Evolutionary conservation across 106 monocot species (phyloP), one percentile per base, ranked within the genome.

Genomic region (Allium sativum): DNA sequence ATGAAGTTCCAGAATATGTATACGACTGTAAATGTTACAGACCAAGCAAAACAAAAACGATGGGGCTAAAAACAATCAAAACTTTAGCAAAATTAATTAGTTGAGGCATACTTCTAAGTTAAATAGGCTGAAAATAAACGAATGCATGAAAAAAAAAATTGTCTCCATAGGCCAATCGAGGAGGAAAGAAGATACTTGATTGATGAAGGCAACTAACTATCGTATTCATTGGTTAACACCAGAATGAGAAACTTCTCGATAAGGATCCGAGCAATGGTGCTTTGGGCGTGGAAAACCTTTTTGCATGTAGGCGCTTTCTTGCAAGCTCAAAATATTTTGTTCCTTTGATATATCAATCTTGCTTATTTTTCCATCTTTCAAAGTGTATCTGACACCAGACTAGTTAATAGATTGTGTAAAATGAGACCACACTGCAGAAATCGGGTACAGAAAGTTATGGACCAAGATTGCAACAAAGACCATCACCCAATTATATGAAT

Each of bases 381-480:
- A 74, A 62, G 91, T 65, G 65, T 98, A 98, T 3, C 85, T 65
- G 42, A 85, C 77, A 45, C 91, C 96, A 71, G 96, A 92, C 96
- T 91, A 98, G 59, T 98, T 88, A 59, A 98, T 92, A 22, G 73
- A 78, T 56, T 92, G 87, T 14, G 96, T 74, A 74, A 98, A 85
- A 61, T 92, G 91, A 44, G 91, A 98, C 43, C 82, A 81, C n/a
- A 82, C 55, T 10, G 96, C 82, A 64, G 87, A 91, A 48, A 98
- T 66, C 7, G 91, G 87, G 61, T 78, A 98, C 13, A 98, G 70
- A 61, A 98, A 88, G 65, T 98, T 98, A 68, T 91, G 91, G n/a
- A 98, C 96, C 63, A 98, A 64, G 82, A 92, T 77, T 21, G 90
- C 84, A 72, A 91, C 43, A 73, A 98, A 92, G 7, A 99, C 98